Evolutionary conservation across 2,329 filamentous ascomycete species (phyloP).

Genomic region (Ascochyta lentis): DNA sequence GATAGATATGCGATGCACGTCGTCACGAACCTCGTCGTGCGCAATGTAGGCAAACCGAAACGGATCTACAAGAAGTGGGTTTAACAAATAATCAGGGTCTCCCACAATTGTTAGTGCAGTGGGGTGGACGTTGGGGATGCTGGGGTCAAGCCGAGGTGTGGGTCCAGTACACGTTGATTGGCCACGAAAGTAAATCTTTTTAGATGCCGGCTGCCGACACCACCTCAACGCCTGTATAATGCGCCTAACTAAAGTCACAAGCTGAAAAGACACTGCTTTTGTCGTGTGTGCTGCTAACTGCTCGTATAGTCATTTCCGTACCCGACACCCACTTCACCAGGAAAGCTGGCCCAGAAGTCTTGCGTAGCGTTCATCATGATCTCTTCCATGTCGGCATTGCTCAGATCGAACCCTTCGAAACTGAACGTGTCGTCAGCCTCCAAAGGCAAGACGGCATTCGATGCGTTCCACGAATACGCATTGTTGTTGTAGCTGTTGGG

Average conservation of each 20-base stretch:
- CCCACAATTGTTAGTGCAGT: conserved; percentile 2
- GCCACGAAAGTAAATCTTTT: background rate
- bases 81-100: no score
- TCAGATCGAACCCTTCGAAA: conserved; percentile 42
- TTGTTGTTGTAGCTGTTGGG: conserved; percentile 31
- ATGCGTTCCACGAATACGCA: conserved; percentile 31
- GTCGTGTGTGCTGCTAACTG: background rate
- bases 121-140: conserved; percentile 9
- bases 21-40: background rate
- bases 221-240: no score
- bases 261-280: no score
- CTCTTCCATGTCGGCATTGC: conserved; percentile 46
- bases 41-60: background rate
- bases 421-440: conserved; percentile 44
- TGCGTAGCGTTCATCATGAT: conserved; percentile 49
- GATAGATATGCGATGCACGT: background rate
- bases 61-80: no score
- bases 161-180: conserved; percentile 5
- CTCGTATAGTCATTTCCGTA: conserved; percentile 22
- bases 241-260: no score
- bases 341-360: conserved; percentile 50
- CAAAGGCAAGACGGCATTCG: conserved; percentile 32
- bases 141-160: conserved; percentile 8
- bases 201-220: no score
- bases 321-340: conserved; percentile 47